These are phyloP conservation scores for Solanum bulbocastanum DNA, from an alignment of 257 asterid genomes.

Conservation along the genomic window DNA sequence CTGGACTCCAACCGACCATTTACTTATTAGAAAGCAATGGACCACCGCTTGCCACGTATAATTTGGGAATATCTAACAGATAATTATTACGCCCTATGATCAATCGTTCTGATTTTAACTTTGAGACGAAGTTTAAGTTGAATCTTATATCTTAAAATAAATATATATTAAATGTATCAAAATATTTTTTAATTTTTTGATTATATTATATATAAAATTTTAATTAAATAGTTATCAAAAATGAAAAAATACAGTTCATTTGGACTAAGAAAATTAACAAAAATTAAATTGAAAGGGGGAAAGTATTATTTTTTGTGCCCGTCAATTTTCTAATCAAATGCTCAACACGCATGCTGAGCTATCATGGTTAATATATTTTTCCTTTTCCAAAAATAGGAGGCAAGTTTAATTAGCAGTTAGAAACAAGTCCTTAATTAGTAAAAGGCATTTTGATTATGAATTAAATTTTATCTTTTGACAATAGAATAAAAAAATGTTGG, in stretches of 20 bases:
- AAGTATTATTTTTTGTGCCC: neutral
- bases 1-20: constrained; percentile 45
- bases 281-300: neutral
- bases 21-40: constrained; percentile 39
- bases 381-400: neutral
- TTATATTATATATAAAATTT: neutral
- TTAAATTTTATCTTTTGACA: neutral
- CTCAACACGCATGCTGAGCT: constrained; percentile 14
- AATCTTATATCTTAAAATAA: neutral
- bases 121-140: accelerated
- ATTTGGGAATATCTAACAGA: constrained; percentile 14
- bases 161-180: neutral
- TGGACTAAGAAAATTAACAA: neutral
- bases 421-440: neutral
- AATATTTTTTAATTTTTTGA: neutral
- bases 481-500: constrained; percentile 1
- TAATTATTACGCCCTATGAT: neutral
- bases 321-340: constrained; percentile 33
- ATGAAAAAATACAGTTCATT: neutral
- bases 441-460: neutral
- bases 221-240: neutral
- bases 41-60: constrained; percentile 43
- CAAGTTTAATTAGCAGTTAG: neutral
- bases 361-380: neutral
- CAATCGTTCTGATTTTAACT: neutral